phyloP scores from a whole-genome alignment of 495 filamentous ascomycete genomes.

The Xylaria scruposa region DNA sequence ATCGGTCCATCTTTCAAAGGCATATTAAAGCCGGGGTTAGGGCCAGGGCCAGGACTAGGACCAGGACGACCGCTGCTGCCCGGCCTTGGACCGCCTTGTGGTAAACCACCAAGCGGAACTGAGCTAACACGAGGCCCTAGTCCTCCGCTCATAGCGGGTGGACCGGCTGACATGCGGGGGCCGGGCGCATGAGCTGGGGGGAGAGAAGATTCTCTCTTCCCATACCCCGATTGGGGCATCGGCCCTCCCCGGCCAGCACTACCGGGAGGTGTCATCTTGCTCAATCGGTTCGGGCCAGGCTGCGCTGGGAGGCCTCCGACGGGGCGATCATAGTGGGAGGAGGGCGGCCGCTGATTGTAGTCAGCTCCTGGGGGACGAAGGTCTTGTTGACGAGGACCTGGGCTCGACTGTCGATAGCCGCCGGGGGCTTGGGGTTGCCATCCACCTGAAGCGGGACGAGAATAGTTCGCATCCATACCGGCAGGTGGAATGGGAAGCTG shows the following conservation, averaged over 20 bases:
- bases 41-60: slow-evolving; percentile 14
- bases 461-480: slow-evolving; percentile 39
- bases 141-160: slow-evolving; percentile 39
- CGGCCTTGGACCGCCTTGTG: slow-evolving; percentile 36
- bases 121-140: slow-evolving; percentile 40
- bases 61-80: slow-evolving; percentile 19
- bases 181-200: slow-evolving; percentile 33
- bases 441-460: slow-evolving; percentile 40
- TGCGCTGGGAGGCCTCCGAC: slow-evolving; percentile 29
- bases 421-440: slow-evolving; percentile 54
- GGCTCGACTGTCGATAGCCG: slow-evolving; percentile 51
- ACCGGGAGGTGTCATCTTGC: slow-evolving; percentile 43
- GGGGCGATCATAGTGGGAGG: slow-evolving; percentile 33
- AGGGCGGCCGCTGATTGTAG: slow-evolving; percentile 34
- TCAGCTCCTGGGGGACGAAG: slow-evolving; percentile 35
- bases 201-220: slow-evolving; percentile 37
- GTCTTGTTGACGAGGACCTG: slow-evolving; percentile 38
- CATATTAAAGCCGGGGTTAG: slow-evolving; percentile 16
- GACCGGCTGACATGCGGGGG: slow-evolving; percentile 33
- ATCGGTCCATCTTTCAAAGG: slow-evolving; percentile 35
- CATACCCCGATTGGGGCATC: slow-evolving; percentile 26
- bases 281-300: slow-evolving; percentile 42
- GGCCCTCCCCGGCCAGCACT: slow-evolving; percentile 32
- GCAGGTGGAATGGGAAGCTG: slow-evolving; percentile 42
- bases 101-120: slow-evolving; percentile 36